Conservation (phyloP, 345 rosid genomes). For the Brassica carinata region DNA sequence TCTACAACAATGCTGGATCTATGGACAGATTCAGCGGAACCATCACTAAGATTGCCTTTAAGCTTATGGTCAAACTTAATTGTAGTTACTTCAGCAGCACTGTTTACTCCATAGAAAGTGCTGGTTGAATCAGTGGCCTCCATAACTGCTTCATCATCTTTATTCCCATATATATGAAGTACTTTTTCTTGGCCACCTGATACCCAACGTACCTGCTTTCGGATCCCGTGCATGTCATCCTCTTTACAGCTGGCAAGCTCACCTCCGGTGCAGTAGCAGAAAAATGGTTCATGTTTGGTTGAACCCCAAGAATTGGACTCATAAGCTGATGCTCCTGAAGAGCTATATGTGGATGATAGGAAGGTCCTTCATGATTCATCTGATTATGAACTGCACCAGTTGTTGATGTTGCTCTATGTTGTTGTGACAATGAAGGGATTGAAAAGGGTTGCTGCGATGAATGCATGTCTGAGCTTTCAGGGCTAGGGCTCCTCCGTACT, state of each 20-base stretch:
- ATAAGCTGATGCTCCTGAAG: background rate
- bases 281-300: background rate
- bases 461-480: too few relatives aligned
- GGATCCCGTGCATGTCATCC: background rate
- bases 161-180: background rate
- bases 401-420: background rate
- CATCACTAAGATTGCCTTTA: background rate
- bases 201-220: background rate
- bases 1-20: background rate
- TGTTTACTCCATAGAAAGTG: background rate
- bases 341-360: background rate
- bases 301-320: background rate
- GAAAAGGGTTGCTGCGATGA: conserved; percentile 10
- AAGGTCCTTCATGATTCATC: background rate
- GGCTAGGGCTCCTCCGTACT: too few relatives aligned
- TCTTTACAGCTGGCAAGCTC: background rate
- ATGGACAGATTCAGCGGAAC: background rate
- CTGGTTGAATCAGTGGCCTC: background rate
- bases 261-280: background rate
- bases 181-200: background rate
- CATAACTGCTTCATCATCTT: background rate
- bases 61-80: background rate
- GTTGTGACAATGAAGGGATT: conserved; percentile 20
- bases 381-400: background rate
- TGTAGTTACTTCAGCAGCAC: background rate